A percentile compares a stretch with the other conserved stretches of the same genome.
phyloP scores from a whole-genome alignment of 2,329 filamentous ascomycete species.

The Xylogone sp. region DNA sequence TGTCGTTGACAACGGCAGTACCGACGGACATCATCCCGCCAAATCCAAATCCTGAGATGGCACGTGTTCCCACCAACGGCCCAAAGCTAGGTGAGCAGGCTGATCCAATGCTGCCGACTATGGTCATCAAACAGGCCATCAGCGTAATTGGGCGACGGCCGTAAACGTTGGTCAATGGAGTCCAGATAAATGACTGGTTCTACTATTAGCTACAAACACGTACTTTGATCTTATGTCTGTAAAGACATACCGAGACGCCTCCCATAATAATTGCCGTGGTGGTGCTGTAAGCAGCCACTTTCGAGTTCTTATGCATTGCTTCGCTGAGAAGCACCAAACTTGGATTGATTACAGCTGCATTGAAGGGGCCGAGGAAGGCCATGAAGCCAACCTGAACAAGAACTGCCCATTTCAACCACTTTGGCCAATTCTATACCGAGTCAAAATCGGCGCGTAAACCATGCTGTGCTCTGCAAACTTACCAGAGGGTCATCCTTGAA shows the following conservation, averaged over 20 bases:
- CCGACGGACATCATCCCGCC: conserved; percentile 28
- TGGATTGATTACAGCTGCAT: conserved; percentile 24
- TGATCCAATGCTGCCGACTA: conserved; percentile 22
- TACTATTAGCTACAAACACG: background rate
- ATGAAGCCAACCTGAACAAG: conserved; percentile 27
- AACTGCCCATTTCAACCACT: conserved; percentile 28
- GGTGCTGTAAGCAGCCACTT: conserved; percentile 23
- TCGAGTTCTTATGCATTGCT: conserved; percentile 16
- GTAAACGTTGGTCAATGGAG: conserved; percentile 23
- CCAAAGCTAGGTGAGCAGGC: conserved; percentile 17
- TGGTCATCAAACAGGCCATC: conserved; percentile 21
- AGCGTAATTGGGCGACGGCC: conserved; percentile 26
- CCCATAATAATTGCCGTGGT: conserved; percentile 24
- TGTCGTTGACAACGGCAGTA: conserved; percentile 25
- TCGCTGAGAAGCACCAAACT: conserved; percentile 23
- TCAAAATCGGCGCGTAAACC: conserved; percentile 1
- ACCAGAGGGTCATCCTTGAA: conserved; percentile 28
- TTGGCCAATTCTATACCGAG: conserved; percentile 22
- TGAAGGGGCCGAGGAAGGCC: conserved; percentile 27
- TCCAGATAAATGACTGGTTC: conserved; percentile 20
- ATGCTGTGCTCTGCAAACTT: background rate
- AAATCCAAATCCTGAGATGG: conserved; percentile 22
- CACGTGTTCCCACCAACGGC: conserved; percentile 21
- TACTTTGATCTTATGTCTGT: background rate
- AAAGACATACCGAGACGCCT: conserved; percentile 15